Percentiles rank a stretch among this genome's conserved stretches.
Evolutionary conservation across 352 stramenopile genomes (phyloP).

Genomic region (Ophiocytium majus): DNA sequence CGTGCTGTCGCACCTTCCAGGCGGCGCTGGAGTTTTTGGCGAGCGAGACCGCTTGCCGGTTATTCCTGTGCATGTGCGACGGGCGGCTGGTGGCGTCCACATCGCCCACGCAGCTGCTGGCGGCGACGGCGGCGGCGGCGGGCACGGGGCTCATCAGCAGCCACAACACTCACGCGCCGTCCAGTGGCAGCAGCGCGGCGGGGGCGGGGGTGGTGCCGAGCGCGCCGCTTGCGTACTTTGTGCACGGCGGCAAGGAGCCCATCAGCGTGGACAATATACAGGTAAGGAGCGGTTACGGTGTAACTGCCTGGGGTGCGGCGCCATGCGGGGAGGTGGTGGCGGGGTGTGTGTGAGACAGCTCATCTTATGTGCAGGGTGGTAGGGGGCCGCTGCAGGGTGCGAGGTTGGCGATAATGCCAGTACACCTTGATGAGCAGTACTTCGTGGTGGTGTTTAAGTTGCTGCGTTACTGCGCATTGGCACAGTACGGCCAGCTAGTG

Average conservation of each 20-base stretch:
- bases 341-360: no score
- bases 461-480: no score
- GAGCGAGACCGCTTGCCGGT: background rate
- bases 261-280: background rate
- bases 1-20: background rate
- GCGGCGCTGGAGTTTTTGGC: constrained; percentile 8
- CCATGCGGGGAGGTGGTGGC: no score
- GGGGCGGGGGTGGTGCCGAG: background rate
- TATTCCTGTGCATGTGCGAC: constrained; percentile 19
- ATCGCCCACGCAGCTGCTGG: background rate
- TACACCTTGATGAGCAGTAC: no score
- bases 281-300: background rate
- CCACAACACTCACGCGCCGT: background rate
- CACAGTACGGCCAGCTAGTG: no score
- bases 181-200: background rate
- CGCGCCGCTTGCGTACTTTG: constrained; percentile 8
- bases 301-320: no score
- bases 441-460: no score
- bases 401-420: no score
- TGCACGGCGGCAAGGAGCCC: background rate
- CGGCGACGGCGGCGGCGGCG: background rate
- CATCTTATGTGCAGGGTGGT: no score
- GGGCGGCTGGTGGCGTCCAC: background rate
- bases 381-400: no score
- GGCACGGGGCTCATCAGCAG: background rate